Conservation (phyloP, 176 grass and related monocot genomes). For the barley (Hordeum vulgare) region DNA sequence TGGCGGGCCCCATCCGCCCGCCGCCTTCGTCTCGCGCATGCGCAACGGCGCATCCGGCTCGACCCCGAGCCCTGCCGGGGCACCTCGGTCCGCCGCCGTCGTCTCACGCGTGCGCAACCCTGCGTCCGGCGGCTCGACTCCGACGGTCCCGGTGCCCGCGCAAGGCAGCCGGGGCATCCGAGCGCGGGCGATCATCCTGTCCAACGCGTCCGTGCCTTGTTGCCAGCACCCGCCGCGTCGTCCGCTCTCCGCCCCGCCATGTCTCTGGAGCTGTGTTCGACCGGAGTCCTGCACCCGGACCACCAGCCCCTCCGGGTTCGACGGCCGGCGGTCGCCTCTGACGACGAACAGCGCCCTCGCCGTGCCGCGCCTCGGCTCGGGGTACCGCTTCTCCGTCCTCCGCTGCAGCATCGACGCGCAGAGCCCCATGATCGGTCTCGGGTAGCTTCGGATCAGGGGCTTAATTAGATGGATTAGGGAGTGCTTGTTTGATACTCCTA, state of each 20-base stretch:
- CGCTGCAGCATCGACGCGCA: constrained; percentile 25
- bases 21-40: neutral
- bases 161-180: neutral
- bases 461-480: neutral
- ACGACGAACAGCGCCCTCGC: constrained; percentile 22
- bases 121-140: constrained; percentile 14
- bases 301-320: neutral
- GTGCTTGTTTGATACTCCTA: neutral
- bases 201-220: neutral
- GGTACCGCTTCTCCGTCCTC: neutral
- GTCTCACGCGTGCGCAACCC: neutral
- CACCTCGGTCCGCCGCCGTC: neutral
- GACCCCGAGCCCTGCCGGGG: neutral
- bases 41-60: neutral
- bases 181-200: neutral
- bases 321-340: neutral
- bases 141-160: neutral
- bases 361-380: neutral
- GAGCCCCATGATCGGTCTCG: constrained; percentile 9
- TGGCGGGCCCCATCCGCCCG: neutral
- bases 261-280: neutral
- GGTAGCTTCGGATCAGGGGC: neutral
- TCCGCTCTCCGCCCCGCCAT: neutral
- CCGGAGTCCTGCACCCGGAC: neutral
- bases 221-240: neutral